phyloP scores from a whole-genome alignment of 2,329 filamentous ascomycete species.

The Thermothelomyces thermophilus region DNA sequence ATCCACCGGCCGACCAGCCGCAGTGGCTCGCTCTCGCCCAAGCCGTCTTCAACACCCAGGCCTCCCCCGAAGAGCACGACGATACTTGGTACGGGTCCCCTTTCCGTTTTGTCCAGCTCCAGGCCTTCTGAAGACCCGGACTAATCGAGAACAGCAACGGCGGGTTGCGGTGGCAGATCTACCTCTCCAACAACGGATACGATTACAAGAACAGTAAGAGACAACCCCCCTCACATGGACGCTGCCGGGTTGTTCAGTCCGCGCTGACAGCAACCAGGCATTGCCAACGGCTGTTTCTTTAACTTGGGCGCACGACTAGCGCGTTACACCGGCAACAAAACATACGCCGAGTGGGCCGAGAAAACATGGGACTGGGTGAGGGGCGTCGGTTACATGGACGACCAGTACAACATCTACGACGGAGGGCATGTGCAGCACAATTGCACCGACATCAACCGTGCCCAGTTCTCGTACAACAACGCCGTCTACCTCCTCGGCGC shows the following conservation, averaged over 20 bases:
- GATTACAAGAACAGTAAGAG: conserved; percentile 62
- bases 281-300: conserved; percentile 59
- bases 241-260: conserved; percentile 22
- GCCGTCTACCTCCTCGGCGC: conserved; percentile 56
- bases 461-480: conserved; percentile 62
- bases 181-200: conserved; percentile 65
- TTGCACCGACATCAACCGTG: conserved; percentile 52
- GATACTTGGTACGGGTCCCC: conserved; percentile 39
- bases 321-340: conserved; percentile 59
- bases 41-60: conserved; percentile 61
- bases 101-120: not conserved
- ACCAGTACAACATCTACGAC: conserved; percentile 53
- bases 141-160: conserved; percentile 36
- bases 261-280: conserved; percentile 49
- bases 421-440: conserved; percentile 50
- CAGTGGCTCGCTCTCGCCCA: conserved; percentile 61
- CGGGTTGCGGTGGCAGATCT: conserved; percentile 73
- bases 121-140: not conserved
- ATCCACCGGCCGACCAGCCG: conserved; percentile 47
- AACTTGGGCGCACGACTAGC: conserved; percentile 65
- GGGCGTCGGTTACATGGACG: conserved; percentile 51
- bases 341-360: conserved; percentile 57
- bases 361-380: conserved; percentile 58
- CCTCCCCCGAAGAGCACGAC: conserved; percentile 54
- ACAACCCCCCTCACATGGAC: conserved; percentile 24